These are phyloP conservation scores for Cucumis melo DNA, from an alignment of 306 rosid species.

Conservation along the genomic window DNA sequence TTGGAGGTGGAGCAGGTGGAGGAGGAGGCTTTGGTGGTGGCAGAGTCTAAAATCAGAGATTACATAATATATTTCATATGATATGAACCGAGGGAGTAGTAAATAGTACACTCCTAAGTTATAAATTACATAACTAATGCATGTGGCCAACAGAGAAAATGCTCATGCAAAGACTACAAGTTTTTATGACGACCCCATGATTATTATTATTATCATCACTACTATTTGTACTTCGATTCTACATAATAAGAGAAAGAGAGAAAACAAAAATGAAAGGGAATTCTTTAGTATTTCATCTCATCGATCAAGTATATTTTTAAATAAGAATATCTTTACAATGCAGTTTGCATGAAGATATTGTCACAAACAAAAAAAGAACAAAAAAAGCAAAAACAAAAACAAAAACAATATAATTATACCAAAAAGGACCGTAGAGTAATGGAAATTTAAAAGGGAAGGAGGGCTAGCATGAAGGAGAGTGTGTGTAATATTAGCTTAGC, in stretches of 20 bases:
- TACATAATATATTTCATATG: neutral
- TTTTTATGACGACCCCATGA: neutral
- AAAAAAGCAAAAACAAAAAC: neutral
- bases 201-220: neutral
- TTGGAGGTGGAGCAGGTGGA: conserved; percentile 18
- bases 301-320: neutral
- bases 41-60: conserved; percentile 13
- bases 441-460: neutral
- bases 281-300: neutral
- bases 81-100: neutral
- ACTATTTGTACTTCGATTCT: neutral
- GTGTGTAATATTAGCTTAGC: neutral
- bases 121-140: neutral
- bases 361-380: neutral
- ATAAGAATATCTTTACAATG: neutral
- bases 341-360: neutral
- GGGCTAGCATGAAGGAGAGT: neutral
- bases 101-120: neutral
- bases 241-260: neutral
- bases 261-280: neutral
- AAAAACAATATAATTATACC: neutral
- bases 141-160: neutral
- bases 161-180: neutral
- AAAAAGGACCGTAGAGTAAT: neutral
- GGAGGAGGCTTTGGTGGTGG: conserved; percentile 12